These are phyloP conservation scores for Metarhizium album DNA, from an alignment of 2,329 filamentous ascomycete genomes.

Conservation along the genomic window DNA sequence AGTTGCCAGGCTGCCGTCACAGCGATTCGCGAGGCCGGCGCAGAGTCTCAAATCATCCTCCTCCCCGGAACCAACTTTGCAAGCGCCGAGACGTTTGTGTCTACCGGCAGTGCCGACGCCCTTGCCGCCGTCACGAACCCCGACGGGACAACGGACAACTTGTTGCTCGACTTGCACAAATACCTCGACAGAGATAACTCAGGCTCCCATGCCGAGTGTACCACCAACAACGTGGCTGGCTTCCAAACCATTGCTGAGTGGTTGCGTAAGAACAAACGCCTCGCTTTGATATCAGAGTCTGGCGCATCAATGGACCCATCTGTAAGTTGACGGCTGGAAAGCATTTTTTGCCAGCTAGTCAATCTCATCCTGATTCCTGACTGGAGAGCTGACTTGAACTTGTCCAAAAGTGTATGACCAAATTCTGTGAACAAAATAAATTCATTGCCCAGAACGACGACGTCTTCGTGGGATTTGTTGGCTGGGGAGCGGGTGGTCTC, in stretches of 20 bases:
- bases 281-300: slow-evolving; percentile 41
- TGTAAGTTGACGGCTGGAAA: slow-evolving; percentile 16
- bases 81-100: slow-evolving; percentile 36
- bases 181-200: slow-evolving; percentile 49
- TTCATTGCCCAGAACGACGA: slow-evolving; percentile 36
- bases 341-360: too few species aligned
- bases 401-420: slow-evolving; percentile 31
- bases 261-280: slow-evolving; percentile 33
- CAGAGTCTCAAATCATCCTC: slow-evolving; percentile 49
- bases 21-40: slow-evolving; percentile 54
- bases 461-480: slow-evolving; percentile 35
- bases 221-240: slow-evolving; percentile 39
- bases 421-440: slow-evolving; percentile 35
- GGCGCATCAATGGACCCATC: slow-evolving; percentile 34
- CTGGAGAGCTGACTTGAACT: too few species aligned
- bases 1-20: slow-evolving; percentile 53
- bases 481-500: slow-evolving; percentile 36
- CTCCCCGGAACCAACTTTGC: slow-evolving; percentile 51
- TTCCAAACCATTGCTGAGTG: slow-evolving; percentile 37
- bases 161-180: slow-evolving; percentile 51
- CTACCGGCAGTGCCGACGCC: slow-evolving; percentile 37
- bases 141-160: slow-evolving; percentile 42
- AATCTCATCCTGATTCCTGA: too few species aligned
- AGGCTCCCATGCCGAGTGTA: slow-evolving; percentile 40
- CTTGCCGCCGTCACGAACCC: slow-evolving; percentile 45